Evolutionary conservation across 2,329 filamentous ascomycete genomes (phyloP).

Genomic region (Stagonosporopsis vannaccii): DNA sequence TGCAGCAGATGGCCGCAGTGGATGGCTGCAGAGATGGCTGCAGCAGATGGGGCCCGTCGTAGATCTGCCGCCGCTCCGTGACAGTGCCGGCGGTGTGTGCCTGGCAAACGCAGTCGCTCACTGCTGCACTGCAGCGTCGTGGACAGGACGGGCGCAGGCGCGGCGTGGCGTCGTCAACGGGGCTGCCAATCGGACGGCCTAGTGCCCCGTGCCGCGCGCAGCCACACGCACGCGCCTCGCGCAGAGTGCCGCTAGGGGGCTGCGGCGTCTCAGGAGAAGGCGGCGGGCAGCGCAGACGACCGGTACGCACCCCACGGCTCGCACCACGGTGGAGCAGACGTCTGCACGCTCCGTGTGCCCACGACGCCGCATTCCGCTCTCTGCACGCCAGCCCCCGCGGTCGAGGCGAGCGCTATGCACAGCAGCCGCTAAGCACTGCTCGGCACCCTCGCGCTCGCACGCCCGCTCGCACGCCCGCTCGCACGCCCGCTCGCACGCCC

Average conservation of each 20-base stretch:
- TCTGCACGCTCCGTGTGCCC: conserved; percentile 20
- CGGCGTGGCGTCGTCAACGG: too few species aligned
- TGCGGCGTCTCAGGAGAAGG: conserved; percentile 18
- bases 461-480: conserved; percentile 25
- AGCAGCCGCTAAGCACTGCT: conserved; percentile 16
- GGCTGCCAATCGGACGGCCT: conserved; percentile 12
- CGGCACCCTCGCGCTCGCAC: too few species aligned
- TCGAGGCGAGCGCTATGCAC: conserved; percentile 9
- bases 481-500: conserved; percentile 25
- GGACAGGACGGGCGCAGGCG: too few species aligned
- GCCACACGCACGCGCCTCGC: too few species aligned
- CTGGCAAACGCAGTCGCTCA: too few species aligned
- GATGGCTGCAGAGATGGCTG: too few species aligned
- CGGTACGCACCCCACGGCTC: conserved; percentile 12
- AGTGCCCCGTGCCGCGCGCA: conserved; percentile 10
- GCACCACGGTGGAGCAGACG: conserved; percentile 13
- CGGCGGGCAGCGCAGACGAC: neutral
- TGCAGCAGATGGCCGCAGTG: too few species aligned
- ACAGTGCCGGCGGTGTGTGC: too few species aligned
- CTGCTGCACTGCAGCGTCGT: too few species aligned
- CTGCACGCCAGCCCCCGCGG: too few species aligned
- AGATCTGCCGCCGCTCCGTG: too few species aligned
- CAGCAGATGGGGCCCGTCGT: neutral
- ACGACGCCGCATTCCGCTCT: too few species aligned
- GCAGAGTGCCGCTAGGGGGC: conserved; percentile 10